Evolutionary conservation across 2,329 filamentous ascomycete species (phyloP).

Genomic region (Fusarium oxysporum): DNA sequence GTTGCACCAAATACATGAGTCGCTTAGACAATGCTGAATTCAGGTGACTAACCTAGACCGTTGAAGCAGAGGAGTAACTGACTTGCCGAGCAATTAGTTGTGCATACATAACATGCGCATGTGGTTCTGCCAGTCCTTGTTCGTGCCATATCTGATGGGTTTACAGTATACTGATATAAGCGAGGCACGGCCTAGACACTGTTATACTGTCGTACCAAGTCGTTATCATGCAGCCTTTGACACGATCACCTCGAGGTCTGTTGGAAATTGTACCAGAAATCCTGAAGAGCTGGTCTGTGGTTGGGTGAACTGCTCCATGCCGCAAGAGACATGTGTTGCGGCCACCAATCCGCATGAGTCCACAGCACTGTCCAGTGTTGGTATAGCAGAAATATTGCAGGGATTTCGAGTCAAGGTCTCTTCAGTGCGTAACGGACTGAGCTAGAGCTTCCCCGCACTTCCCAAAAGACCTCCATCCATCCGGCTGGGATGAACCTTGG

Average conservation of each 20-base stretch:
- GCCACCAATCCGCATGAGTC: conserved; percentile 1
- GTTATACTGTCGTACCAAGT: conserved; percentile 33
- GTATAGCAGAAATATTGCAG: conserved; percentile 6
- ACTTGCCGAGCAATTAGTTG: conserved; percentile 8
- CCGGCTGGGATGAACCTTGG: conserved; percentile 43
- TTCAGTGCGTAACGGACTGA: conserved; percentile 12
- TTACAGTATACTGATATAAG: conserved; percentile 37
- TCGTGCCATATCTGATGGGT: conserved; percentile 23
- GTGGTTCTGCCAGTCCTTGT: neutral
- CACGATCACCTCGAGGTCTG: neutral
- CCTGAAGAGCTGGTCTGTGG: neutral
- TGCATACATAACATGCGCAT: neutral
- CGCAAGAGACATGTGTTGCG: neutral
- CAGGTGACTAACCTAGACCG: conserved; percentile 23
- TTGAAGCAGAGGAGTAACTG: conserved; percentile 2
- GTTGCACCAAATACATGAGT: conserved; percentile 15
- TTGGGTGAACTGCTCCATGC: conserved; percentile 1
- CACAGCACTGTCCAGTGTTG: conserved; percentile 1
- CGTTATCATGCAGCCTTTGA: conserved; percentile 17
- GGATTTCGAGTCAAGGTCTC: conserved; percentile 32
- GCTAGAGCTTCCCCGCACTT: conserved; percentile 44
- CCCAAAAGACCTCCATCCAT: conserved; percentile 37
- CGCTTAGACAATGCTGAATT: conserved; percentile 24
- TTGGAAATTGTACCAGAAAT: neutral
- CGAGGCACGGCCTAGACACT: conserved; percentile 25